Conservation (phyloP, 2,329 filamentous ascomycete species). For the Epichloe bromicola region DNA sequence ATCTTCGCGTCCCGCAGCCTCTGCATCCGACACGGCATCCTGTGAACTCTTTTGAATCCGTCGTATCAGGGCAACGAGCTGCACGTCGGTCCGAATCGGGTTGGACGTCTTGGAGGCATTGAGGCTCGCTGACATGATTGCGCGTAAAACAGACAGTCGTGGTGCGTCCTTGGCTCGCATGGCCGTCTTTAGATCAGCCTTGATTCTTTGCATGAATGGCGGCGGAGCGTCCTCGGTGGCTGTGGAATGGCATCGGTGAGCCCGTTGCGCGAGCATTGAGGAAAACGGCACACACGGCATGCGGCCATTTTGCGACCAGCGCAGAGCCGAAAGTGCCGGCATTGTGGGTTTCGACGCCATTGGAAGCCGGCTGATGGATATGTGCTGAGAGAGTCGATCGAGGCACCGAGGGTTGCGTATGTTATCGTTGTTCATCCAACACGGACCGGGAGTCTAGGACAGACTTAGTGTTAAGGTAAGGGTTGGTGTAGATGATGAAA, state of each 20-base stretch:
- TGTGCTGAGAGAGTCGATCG: neutral
- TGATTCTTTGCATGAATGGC: conserved; percentile 38
- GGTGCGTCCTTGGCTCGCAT: conserved; percentile 53
- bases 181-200: conserved; percentile 49
- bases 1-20: conserved; percentile 49
- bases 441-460: too few relatives aligned
- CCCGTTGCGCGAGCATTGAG: conserved; percentile 4
- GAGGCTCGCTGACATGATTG: conserved; percentile 54
- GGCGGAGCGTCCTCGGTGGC: conserved; percentile 25
- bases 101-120: conserved; percentile 61
- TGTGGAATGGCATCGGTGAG: conserved; percentile 20
- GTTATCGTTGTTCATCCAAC: too few relatives aligned
- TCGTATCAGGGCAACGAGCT: conserved; percentile 54
- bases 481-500: too few relatives aligned
- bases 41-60: conserved; percentile 45
- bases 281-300: neutral
- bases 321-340: conserved; percentile 13
- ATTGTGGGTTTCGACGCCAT: conserved; percentile 14
- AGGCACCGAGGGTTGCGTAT: neutral
- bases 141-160: conserved; percentile 55
- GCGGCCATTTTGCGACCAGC: conserved; percentile 4
- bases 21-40: conserved; percentile 51
- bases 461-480: too few relatives aligned
- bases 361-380: neutral
- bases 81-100: conserved; percentile 58